Base-by-base conservation (phyloP, 352 stramenopile species). In the Phytopythium oedochilum region DNA sequence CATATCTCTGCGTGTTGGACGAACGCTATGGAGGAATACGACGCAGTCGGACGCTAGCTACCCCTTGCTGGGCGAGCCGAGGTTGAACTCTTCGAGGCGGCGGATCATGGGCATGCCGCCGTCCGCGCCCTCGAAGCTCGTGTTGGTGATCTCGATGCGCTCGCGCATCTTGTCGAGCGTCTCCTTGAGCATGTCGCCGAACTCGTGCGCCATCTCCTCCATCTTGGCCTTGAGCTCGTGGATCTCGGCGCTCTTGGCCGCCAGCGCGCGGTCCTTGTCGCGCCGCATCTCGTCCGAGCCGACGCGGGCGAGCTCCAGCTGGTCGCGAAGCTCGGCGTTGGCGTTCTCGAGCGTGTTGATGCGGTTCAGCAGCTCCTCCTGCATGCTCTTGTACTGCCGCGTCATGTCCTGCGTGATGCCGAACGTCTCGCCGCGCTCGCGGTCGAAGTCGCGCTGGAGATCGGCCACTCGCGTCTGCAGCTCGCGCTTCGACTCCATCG, bases 381-480 rank as follows among this genome's bases (percentile, higher is more conserved):
- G 91, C 93, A 98, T 98, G 56, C 89, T 95, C 71, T 98, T 98
- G 74, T 98, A 98, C 76, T 98, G 94, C 10, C 96, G 78, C 47
- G 94, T 98, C 93, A 98, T 98, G 63, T 98, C 92, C 49, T 92
- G 75, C 34, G 88, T 98, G 53, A 98, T 97, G 20, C 95, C 94
- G 40, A 96, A 95, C 14, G 88, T 96, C 54, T 96, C 78, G 71
- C 71, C 64, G 10, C 89, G 73, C 64, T 96, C 89, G 20, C 75
- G 67, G 47, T 97, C 84, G 64, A 97, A 94, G 58, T 93, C 87
- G 23, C 73, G 70, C 56, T 96, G 83, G 32, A 97, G 69, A 40
- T 95, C 75, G 25, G 72, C 55, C 10, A 97, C 80, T 28, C 85
- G 77, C 11, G 78, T 77, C 46, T 95, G 87, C 38, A 96, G 70